Percentiles rank a stretch among this genome's conserved stretches.
Evolutionary conservation across 1,139 yeast species (phyloP).

Genomic region (Geotrichum reessii): DNA sequence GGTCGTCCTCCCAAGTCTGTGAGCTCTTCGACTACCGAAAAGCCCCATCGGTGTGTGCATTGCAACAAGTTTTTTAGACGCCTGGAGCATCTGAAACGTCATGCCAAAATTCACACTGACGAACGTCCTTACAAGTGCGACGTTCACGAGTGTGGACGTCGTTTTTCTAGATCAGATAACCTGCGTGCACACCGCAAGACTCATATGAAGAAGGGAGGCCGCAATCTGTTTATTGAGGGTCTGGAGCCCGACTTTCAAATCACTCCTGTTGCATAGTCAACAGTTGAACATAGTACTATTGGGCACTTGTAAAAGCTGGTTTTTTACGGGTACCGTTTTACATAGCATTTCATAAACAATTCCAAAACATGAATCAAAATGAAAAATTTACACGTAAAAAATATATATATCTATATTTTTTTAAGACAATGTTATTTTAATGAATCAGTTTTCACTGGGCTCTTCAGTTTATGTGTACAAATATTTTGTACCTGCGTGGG

Average conservation of each 20-base stretch:
- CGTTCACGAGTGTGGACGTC: constrained; percentile 55
- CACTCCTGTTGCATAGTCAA: constrained; percentile 1
- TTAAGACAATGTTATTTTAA: no score
- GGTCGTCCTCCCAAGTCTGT: constrained; percentile 8
- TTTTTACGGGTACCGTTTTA: neutral
- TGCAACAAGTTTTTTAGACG: constrained; percentile 80
- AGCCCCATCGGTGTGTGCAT: constrained; percentile 58
- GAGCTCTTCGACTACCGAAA: constrained; percentile 36
- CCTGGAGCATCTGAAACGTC: constrained; percentile 89
- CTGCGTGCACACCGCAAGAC: constrained; percentile 72
- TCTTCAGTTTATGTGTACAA: no score
- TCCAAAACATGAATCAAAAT: neutral
- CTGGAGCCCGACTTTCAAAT: constrained; percentile 41
- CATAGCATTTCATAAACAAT: neutral
- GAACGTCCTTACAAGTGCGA: constrained; percentile 84
- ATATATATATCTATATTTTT: neutral
- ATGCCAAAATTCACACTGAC: constrained; percentile 78
- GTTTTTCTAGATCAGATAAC: constrained; percentile 74
- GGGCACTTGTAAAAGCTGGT: neutral
- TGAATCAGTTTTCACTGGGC: no score
- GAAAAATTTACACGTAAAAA: neutral
- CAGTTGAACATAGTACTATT: neutral
- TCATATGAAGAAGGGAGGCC: constrained; percentile 52
- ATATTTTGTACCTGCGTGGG: no score
- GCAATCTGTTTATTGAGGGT: constrained; percentile 39